These are phyloP conservation scores for Pseudogymnoascus sp. DNA, from an alignment of 2,329 filamentous ascomycete species.

Conservation along the genomic window DNA sequence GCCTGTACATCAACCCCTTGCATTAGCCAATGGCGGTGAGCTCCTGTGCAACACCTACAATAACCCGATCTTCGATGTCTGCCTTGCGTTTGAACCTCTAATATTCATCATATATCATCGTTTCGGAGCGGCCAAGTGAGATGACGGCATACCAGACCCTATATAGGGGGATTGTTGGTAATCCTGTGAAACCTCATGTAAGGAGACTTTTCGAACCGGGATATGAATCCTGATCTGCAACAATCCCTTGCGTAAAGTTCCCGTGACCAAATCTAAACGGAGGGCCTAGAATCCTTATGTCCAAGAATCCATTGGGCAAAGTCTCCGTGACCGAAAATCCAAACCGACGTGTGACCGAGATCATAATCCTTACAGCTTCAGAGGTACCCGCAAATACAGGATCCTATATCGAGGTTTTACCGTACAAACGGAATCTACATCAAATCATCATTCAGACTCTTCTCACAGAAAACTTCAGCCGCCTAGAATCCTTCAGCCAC, in stretches of 20 bases:
- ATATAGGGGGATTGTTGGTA: not conserved
- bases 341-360: not conserved
- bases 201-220: not conserved
- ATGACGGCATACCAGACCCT: not conserved
- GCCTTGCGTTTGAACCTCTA: not conserved
- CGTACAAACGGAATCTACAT: not conserved
- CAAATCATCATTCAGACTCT: not conserved
- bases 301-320: not conserved
- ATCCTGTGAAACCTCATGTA: not conserved
- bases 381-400: not conserved
- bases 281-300: not conserved
- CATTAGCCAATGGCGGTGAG: not conserved
- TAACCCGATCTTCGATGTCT: not conserved
- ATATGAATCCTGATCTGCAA: not conserved
- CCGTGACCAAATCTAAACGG: not conserved
- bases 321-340: not conserved
- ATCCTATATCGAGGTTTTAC: not conserved
- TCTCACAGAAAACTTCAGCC: not conserved
- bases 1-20: not conserved
- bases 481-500: not conserved
- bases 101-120: not conserved
- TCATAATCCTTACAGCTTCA: not conserved
- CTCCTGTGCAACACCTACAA: not conserved
- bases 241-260: not conserved
- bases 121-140: not conserved